Conservation (phyloP, 495 filamentous ascomycete species). For the Echria macrotheca region DNA sequence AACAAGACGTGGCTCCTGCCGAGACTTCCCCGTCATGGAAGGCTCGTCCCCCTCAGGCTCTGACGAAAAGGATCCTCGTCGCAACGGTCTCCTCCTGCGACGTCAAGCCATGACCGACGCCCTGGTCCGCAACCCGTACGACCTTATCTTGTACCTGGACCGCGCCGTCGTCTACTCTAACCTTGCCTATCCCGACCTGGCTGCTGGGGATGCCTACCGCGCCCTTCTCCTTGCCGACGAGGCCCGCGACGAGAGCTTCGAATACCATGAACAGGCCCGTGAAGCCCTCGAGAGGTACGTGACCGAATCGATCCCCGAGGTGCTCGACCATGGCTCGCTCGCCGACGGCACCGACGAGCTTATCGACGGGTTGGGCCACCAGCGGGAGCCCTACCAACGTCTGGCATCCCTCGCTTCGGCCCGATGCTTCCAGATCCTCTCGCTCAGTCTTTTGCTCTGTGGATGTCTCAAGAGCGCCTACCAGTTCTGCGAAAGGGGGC, state of each 20-base stretch:
- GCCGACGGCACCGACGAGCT: constrained; percentile 31
- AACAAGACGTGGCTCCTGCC: constrained; percentile 2
- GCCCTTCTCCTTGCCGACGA: constrained; percentile 82
- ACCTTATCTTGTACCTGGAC: constrained; percentile 68
- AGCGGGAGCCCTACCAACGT: constrained; percentile 25
- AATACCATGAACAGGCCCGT: constrained; percentile 56
- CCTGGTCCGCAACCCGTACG: constrained; percentile 59
- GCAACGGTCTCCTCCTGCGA: constrained; percentile 38
- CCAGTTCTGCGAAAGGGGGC: constrained; percentile 55
- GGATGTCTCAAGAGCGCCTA: constrained; percentile 67
- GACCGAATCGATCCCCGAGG: constrained; percentile 26
- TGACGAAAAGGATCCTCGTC: constrained; percentile 31
- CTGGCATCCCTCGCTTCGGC: constrained; percentile 40
- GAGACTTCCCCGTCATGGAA: constrained; percentile 27
- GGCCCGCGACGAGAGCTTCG: constrained; percentile 59
- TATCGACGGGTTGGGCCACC: constrained; percentile 24
- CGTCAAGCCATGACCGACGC: constrained; percentile 44
- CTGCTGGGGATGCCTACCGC: constrained; percentile 84
- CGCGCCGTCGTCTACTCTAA: constrained; percentile 64
- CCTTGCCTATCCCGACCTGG: constrained; percentile 84
- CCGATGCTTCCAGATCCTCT: constrained; percentile 52
- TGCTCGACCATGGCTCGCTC: constrained; percentile 39
- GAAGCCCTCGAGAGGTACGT: constrained; percentile 35
- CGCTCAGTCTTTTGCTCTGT: constrained; percentile 57
- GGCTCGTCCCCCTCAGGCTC: constrained; percentile 25